Percentiles rank a stretch among this genome's conserved stretches.
phyloP scores from a whole-genome alignment of 2,329 filamentous ascomycete genomes.

The Penicillium decumbens region DNA sequence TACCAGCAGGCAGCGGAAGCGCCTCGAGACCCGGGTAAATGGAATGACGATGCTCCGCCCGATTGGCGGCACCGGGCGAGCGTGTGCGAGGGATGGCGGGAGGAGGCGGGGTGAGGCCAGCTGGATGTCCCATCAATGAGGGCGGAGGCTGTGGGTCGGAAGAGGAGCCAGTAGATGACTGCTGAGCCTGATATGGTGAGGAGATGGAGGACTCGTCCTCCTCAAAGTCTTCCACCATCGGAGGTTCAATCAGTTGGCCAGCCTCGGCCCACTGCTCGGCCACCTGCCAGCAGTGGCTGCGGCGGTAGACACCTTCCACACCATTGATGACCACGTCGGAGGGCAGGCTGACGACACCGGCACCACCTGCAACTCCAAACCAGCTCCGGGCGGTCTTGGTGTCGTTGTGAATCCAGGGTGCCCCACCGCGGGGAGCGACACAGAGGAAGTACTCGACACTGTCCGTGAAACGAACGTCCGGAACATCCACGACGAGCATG shows the following conservation, averaged over 20 bases:
- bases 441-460: conserved; percentile 50
- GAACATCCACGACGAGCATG: conserved; percentile 48
- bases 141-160: conserved; percentile 33
- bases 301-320: conserved; percentile 63
- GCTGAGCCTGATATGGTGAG: conserved; percentile 36
- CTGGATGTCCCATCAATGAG: conserved; percentile 30
- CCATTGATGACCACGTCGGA: conserved; percentile 62
- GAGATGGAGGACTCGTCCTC: conserved; percentile 39
- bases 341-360: conserved; percentile 58
- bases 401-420: conserved; percentile 48
- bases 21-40: conserved; percentile 46
- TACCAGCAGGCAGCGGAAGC: conserved; percentile 41
- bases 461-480: conserved; percentile 42
- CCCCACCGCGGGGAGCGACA: conserved; percentile 46
- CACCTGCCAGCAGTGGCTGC: conserved; percentile 65
- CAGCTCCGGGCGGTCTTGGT: conserved; percentile 43
- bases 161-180: conserved; percentile 36
- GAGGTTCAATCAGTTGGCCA: conserved; percentile 31
- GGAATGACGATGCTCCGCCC: conserved; percentile 40
- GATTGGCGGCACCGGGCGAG: conserved; percentile 28
- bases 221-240: conserved; percentile 34
- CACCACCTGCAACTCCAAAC: conserved; percentile 58
- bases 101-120: conserved; percentile 32
- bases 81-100: conserved; percentile 35
- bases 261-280: conserved; percentile 58